Evolutionary conservation across 805 yeast genomes (phyloP), one percentile per base, ranked within the genome.

Genomic region (Wickerhamiella shivajii): DNA sequence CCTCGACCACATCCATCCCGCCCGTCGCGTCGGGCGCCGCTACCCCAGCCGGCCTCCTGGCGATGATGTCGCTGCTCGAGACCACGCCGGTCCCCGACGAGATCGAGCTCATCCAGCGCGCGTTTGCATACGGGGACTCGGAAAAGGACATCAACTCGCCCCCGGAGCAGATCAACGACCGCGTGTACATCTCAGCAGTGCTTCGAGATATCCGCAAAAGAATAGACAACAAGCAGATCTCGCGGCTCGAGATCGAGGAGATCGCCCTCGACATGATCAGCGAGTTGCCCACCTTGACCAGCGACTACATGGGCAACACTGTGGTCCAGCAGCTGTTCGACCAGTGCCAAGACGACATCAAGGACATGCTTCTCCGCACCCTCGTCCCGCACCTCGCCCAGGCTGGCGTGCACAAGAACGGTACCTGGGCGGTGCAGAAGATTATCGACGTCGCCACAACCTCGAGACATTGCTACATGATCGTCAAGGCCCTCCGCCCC

Each of bases 341-440:
- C 29, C 62, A 65, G 34, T 68, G 83, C 28, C 69, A 80, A 4
- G 70, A 76, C 13, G 63, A 74, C 3, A 64, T 84, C 37, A 80
- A 81, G 49, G 76, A 79, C 44, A 68, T 77, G 52, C 77, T 90
- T 81, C 65, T 90, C 36, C 71, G 77, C 47, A 70, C 69, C 42
- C 70, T 92, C 25, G 62, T 77, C 3, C 92, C 85, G 18, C 80
- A 67, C 49, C 61, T 90, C 42, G 80, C 95, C 1, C 92, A 83
- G 45, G 77, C 87, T 64, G 90, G 96, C 46, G 76, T 83, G 36
- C 98, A 90, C 59, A 90, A 90, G 51, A 90, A 90, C 54, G 98
- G 98, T 41, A 90, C 98, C 4, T 90, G 98, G 98, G 97, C 96
- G 2, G 93, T 94, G 16, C 98, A 90, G 56, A 90, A 87, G 56